Conservation (phyloP, 441 rosid genomes). For the Adansonia rubrostipa region DNA sequence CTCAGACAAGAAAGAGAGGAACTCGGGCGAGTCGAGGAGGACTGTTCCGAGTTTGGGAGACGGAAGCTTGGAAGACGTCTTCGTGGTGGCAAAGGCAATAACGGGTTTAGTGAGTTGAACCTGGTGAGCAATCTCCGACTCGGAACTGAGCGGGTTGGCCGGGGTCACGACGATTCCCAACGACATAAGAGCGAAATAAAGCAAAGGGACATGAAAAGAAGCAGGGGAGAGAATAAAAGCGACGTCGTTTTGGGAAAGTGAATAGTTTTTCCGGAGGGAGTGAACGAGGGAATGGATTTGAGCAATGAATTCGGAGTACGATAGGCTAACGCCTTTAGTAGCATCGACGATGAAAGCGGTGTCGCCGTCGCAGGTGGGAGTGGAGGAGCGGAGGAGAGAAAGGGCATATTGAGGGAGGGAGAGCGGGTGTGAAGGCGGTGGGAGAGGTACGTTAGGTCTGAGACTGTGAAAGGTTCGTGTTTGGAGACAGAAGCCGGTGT, state of each 20-base stretch:
- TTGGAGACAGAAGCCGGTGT: slow-evolving; percentile 46
- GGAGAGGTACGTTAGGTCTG: slow-evolving; percentile 52
- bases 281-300: slow-evolving; percentile 51
- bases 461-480: slow-evolving; percentile 57
- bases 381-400: slow-evolving; percentile 49
- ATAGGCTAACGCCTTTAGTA: slow-evolving; percentile 42
- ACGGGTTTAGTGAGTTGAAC: slow-evolving; percentile 60
- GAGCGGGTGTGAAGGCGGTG: slow-evolving; percentile 57
- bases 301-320: slow-evolving; percentile 52
- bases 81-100: slow-evolving; percentile 76
- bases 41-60: slow-evolving; percentile 52
- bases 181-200: slow-evolving; percentile 76
- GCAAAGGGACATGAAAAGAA: slow-evolving; percentile 62
- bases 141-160: slow-evolving; percentile 71
- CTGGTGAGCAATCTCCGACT: slow-evolving; percentile 65
- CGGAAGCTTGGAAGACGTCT: slow-evolving; percentile 53
- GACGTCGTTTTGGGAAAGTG: slow-evolving; percentile 56
- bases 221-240: slow-evolving; percentile 72
- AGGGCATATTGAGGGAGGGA: slow-evolving; percentile 52
- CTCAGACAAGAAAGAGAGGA: slow-evolving; percentile 46
- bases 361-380: slow-evolving; percentile 19
- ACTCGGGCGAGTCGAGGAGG: slow-evolving; percentile 79
- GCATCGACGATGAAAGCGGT: slow-evolving; percentile 47
- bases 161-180: slow-evolving; percentile 76
- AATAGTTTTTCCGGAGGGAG: slow-evolving; percentile 40